Evolutionary conservation across 1,284 basidiomycete species (phyloP), one percentile per base, ranked within the genome.

Genomic region (Amylostereum chailletii): DNA sequence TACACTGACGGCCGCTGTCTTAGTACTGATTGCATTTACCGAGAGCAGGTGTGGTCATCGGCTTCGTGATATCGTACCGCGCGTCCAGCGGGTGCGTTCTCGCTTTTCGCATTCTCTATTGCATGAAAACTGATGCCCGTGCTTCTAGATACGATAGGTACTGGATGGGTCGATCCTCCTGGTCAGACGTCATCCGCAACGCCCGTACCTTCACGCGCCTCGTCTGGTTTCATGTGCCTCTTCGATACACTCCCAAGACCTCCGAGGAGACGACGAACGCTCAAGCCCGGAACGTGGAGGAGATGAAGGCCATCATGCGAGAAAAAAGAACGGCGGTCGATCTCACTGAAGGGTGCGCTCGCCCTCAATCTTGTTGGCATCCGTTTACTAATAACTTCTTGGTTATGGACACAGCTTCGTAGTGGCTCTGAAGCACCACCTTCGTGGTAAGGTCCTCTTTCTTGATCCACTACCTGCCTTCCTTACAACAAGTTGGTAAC

Each of bases 41-140:
- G 19, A 19, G 19, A 1, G n/a, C 44, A 72, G 79, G 80, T 70
- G 79, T 83, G n/a, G 77, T 83, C 4, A 80, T 84, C 53, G 81
- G 82, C 56, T 84, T 84, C 58, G 80, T 83, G 3, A 81, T 86
- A 47, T 81, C 80, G 0, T 83, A 83, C 62, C 74, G 81, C 36
- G 79, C 79, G 1, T 72, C 67, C 42, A 79, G 74, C 51, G 80
- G 79, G 74, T 78, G 52, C 32, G 69, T 60, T 1, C 32, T n/a
- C 33, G 46, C 46, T 33, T 19, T 19, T 9, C 48, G 42, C 46
- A 19, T 1, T 19, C 19, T 19, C 19, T 19, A 19, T 19, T 19
- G 19, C 19, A 19, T 19, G 19, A 19, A 19, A 19, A 19, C 19
- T 42, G 42, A 51, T n/a, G 47, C 33, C 34, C 34, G 48, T 31